A percentile compares a stretch with the other conserved stretches of the same genome.
Evolutionary conservation across 306 rosid species (phyloP).

Genomic region (Fragaria ananassa): DNA sequence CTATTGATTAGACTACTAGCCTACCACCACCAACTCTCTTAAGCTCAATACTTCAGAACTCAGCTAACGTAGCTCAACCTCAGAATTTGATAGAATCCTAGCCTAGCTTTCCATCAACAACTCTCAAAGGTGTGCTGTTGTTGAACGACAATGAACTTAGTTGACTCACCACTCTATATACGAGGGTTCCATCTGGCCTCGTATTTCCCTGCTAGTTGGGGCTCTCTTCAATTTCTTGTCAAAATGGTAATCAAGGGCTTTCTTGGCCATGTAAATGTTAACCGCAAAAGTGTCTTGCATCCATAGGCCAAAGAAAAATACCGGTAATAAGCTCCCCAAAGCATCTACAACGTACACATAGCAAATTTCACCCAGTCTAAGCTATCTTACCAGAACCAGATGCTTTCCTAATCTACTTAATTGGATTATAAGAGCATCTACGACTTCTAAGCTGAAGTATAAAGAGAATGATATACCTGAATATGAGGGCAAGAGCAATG

Average conservation of each 20-base stretch:
- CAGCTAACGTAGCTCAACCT: background rate
- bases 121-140: background rate
- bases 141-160: conserved; percentile 2
- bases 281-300: background rate
- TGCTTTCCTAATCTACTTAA: conserved; percentile 9
- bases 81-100: background rate
- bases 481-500: background rate
- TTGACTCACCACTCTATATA: background rate
- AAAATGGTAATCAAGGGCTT: too few species aligned
- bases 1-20: background rate
- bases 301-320: conserved; percentile 9
- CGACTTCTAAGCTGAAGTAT: background rate
- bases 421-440: background rate
- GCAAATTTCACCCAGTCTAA: background rate
- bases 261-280: background rate
- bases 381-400: conserved; percentile 24
- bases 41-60: background rate
- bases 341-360: conserved; percentile 15
- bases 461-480: background rate
- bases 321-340: background rate
- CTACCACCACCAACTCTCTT: background rate
- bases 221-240: too few species aligned
- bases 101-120: background rate
- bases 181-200: background rate
- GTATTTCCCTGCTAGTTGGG: background rate